These are phyloP conservation scores for Aspergillus ochraceus DNA, from an alignment of 2,329 filamentous ascomycete species.

Conservation along the genomic window DNA sequence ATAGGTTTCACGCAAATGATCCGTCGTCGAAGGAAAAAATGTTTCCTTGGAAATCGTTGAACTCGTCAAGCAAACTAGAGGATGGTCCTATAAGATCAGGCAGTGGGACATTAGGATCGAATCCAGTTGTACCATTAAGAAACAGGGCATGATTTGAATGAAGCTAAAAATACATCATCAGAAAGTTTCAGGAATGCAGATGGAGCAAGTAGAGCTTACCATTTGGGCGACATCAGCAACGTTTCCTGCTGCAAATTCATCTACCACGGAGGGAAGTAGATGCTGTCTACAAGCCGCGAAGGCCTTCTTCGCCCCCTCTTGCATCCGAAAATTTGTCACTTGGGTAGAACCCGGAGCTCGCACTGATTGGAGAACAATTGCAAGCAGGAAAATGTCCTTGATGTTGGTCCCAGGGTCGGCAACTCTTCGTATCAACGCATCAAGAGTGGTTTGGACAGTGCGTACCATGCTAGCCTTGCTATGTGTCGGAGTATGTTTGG, in stretches of 20 bases:
- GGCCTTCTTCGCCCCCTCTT: constrained; percentile 25
- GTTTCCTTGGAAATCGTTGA: constrained; percentile 18
- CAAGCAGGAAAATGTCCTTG: constrained; percentile 32
- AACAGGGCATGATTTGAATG: constrained; percentile 8
- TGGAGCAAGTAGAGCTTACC: background rate
- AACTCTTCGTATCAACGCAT: constrained; percentile 26
- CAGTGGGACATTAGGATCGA: constrained; percentile 4
- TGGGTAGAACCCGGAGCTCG: constrained; percentile 27
- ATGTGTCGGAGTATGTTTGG: background rate
- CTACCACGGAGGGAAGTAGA: constrained; percentile 10
- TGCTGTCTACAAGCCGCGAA: constrained; percentile 21
- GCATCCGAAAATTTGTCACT: constrained; percentile 26
- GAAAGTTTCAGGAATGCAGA: background rate
- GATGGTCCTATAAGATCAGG: constrained; percentile 15
- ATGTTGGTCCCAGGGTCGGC: constrained; percentile 28
- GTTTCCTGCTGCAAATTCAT: constrained; percentile 1
- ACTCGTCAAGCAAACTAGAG: constrained; percentile 14
- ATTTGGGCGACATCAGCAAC: constrained; percentile 6
- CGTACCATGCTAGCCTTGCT: constrained; percentile 27
- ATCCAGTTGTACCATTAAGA: background rate
- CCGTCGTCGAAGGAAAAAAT: constrained; percentile 21
- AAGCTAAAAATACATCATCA: background rate
- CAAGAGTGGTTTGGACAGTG: constrained; percentile 31
- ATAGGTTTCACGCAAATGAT: constrained; percentile 7
- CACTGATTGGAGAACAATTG: constrained; percentile 30